A percentile compares a stretch with the other conserved stretches of the same genome.
Conservation (phyloP, 2,329 filamentous ascomycete species). For the Zymoseptoria pseudotritici region DNA sequence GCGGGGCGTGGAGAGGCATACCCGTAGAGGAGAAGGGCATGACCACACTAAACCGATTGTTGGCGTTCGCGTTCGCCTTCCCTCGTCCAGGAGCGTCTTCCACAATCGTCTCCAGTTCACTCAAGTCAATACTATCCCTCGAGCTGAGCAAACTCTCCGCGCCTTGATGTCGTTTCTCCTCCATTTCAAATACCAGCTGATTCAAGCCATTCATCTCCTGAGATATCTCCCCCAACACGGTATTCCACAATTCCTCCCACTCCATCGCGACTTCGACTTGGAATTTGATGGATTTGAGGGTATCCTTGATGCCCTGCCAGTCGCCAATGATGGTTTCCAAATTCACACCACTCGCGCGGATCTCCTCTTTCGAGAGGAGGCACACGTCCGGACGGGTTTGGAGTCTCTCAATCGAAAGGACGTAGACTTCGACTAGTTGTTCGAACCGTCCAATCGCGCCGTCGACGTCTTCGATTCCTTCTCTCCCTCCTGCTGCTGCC, state of each 20-base stretch:
- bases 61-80: constrained; percentile 32
- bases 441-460: constrained; percentile 76
- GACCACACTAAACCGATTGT: constrained; percentile 62
- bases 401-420: constrained; percentile 85
- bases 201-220: constrained; percentile 75
- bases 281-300: constrained; percentile 70
- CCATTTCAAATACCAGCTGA: constrained; percentile 90
- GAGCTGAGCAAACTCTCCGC: constrained; percentile 54
- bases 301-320: constrained; percentile 74
- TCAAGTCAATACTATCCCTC: constrained; percentile 60
- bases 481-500: constrained; percentile 79
- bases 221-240: constrained; percentile 85
- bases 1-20: constrained; percentile 55
- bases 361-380: constrained; percentile 61
- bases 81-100: constrained; percentile 66
- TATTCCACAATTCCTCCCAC: constrained; percentile 96
- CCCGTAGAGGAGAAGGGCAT: constrained; percentile 47
- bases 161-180: constrained; percentile 82
- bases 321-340: constrained; percentile 82
- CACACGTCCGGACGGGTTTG: constrained; percentile 71
- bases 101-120: constrained; percentile 85
- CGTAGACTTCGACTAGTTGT: constrained; percentile 82
- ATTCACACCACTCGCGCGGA: constrained; percentile 69
- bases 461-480: constrained; percentile 64
- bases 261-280: constrained; percentile 98